Evolutionary conservation across 73 alveolate genomes (phyloP).

Genomic region (Paramecium octaurelia): DNA sequence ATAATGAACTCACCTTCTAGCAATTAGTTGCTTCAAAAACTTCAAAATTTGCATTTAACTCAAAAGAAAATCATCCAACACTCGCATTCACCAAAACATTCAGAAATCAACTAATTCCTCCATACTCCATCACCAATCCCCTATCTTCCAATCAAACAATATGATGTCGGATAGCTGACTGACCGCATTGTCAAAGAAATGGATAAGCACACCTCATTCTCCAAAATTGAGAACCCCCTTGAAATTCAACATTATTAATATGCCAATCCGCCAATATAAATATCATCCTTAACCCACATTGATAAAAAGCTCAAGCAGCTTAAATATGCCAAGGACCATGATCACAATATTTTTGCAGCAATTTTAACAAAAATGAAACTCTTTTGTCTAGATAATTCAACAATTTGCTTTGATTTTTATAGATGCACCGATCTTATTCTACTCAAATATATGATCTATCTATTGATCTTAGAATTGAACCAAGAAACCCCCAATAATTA

Average conservation of each 20-base stretch:
- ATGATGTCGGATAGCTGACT: background rate
- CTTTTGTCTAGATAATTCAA: constrained; percentile 12
- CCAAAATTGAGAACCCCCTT: background rate
- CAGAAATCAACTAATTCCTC: background rate
- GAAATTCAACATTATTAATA: background rate
- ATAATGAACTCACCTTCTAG: background rate
- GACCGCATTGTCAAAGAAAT: background rate
- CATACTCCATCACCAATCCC: background rate
- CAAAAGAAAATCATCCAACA: background rate
- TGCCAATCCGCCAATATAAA: background rate
- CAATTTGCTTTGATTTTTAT: constrained; percentile 10
- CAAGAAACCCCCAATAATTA: too few relatives aligned
- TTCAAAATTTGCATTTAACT: background rate
- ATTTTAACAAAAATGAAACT: background rate
- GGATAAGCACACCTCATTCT: background rate
- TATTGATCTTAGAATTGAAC: background rate
- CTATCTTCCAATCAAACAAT: background rate
- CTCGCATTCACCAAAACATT: background rate
- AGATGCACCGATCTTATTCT: constrained; percentile 28
- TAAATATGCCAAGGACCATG: background rate
- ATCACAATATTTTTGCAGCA: background rate
- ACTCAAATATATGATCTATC: constrained; percentile 34
- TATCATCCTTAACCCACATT: background rate
- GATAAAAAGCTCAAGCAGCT: background rate
- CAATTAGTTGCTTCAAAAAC: background rate